phyloP scores from a whole-genome alignment of 306 rosid species.

The Corylus avellana region DNA sequence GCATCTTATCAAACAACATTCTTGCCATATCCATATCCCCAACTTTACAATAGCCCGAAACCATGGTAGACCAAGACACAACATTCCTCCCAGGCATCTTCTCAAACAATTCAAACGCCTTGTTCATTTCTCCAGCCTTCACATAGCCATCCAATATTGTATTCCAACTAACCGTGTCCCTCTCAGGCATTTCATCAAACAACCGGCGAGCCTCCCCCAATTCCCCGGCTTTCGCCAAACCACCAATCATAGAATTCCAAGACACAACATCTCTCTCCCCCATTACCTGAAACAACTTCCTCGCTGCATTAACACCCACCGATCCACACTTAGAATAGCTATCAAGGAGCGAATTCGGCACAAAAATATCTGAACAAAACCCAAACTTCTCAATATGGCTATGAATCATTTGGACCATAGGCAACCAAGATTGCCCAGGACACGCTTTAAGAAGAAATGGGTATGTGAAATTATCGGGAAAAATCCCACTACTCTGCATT shows the following conservation, averaged over 20 bases:
- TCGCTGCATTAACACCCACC: conserved; percentile 46
- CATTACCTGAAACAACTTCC: conserved; percentile 55
- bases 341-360: conserved; percentile 69
- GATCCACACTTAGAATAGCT: conserved; percentile 63
- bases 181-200: conserved; percentile 75
- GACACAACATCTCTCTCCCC: conserved; percentile 56
- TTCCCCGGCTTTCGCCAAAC: conserved; percentile 50
- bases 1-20: conserved; percentile 70
- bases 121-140: conserved; percentile 60
- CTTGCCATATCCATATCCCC: conserved; percentile 83
- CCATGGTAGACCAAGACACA: conserved; percentile 77
- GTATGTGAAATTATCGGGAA: conserved; percentile 65
- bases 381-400: conserved; percentile 67
- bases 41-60: conserved; percentile 61
- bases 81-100: conserved; percentile 72
- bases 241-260: conserved; percentile 74
- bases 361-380: conserved; percentile 54
- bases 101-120: conserved; percentile 65
- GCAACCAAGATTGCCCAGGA: conserved; percentile 41
- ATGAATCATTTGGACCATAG: conserved; percentile 56
- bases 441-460: conserved; percentile 59
- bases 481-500: conserved; percentile 49
- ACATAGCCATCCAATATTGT: conserved; percentile 69
- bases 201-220: conserved; percentile 47
- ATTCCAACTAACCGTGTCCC: conserved; percentile 85